phyloP scores from a whole-genome alignment of 2,329 filamentous ascomycete species.

The Diaporthe citrichinensis region DNA sequence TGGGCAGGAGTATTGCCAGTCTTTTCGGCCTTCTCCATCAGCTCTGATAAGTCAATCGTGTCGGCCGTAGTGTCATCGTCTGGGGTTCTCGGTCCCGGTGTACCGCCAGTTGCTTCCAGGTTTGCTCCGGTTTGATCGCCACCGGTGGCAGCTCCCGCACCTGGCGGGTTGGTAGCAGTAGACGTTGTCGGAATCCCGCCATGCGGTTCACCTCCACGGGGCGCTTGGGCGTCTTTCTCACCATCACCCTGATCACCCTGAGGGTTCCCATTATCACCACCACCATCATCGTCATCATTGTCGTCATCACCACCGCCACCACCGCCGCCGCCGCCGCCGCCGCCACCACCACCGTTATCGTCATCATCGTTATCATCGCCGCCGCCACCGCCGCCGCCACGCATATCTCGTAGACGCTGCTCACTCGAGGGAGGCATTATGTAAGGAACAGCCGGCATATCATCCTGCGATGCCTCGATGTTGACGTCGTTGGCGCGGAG shows the following conservation, averaged over 20 bases:
- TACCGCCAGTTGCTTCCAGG: no score
- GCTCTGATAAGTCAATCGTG: no score
- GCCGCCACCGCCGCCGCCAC: constrained; percentile 26
- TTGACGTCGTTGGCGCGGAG: background rate
- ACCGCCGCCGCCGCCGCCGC: constrained; percentile 26
- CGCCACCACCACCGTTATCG: constrained; percentile 17
- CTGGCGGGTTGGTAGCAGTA: background rate
- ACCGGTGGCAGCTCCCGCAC: background rate
- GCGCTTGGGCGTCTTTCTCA: background rate
- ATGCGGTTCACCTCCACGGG: background rate
- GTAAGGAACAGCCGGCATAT: background rate
- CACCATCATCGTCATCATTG: background rate
- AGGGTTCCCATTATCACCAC: no score
- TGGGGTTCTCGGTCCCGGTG: no score
- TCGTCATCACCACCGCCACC: background rate
- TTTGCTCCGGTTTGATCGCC: background rate
- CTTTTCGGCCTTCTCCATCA: background rate
- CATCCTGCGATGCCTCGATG: background rate
- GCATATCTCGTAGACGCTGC: background rate
- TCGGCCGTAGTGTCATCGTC: no score
- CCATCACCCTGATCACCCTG: background rate
- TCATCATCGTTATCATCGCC: background rate
- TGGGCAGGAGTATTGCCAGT: background rate
- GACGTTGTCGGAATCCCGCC: background rate
- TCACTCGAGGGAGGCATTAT: background rate